These are phyloP conservation scores for Kernera saxatilis DNA, from an alignment of 345 rosid species.

Conservation along the genomic window DNA sequence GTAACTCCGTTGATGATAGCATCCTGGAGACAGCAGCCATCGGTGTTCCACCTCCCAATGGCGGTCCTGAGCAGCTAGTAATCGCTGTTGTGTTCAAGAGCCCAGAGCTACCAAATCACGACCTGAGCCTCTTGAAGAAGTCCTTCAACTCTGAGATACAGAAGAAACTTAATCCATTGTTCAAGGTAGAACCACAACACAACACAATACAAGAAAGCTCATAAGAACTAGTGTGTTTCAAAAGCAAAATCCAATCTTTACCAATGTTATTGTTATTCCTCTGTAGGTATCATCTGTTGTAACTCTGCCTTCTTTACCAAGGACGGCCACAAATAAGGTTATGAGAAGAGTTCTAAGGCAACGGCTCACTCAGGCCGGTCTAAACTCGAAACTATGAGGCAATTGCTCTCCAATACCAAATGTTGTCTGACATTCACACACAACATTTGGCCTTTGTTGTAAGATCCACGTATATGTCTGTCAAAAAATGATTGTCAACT, in stretches of 20 bases:
- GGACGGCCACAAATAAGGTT: slow-evolving; percentile 91
- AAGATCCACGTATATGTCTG: not conserved
- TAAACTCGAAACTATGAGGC: slow-evolving; percentile 53
- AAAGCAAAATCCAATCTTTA: not conserved
- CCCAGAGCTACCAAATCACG: slow-evolving; percentile 22
- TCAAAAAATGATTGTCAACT: not conserved
- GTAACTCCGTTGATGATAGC: slow-evolving; percentile 58
- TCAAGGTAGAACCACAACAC: slow-evolving; percentile 51
- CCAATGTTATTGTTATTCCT: not conserved
- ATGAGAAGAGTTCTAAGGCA: slow-evolving; percentile 91
- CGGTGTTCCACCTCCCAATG: slow-evolving; percentile 82
- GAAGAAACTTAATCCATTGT: slow-evolving; percentile 83
- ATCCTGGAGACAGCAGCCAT: slow-evolving; percentile 92
- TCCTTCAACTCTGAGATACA: slow-evolving; percentile 80
- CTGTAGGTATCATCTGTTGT: slow-evolving; percentile 63
- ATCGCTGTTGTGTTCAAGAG: slow-evolving; percentile 72
- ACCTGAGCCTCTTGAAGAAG: slow-evolving; percentile 49
- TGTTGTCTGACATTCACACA: not conserved
- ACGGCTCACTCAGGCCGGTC: slow-evolving; percentile 43
- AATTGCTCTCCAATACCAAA: not conserved
- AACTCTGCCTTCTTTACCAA: slow-evolving; percentile 55
- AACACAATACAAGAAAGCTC: not conserved
- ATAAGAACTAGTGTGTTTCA: not conserved
- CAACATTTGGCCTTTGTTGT: slow-evolving; percentile 4
- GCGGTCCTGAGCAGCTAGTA: slow-evolving; percentile 84